These are phyloP conservation scores for Trametes sanguinea DNA, from an alignment of 768 basidiomycete species.

Conservation along the genomic window DNA sequence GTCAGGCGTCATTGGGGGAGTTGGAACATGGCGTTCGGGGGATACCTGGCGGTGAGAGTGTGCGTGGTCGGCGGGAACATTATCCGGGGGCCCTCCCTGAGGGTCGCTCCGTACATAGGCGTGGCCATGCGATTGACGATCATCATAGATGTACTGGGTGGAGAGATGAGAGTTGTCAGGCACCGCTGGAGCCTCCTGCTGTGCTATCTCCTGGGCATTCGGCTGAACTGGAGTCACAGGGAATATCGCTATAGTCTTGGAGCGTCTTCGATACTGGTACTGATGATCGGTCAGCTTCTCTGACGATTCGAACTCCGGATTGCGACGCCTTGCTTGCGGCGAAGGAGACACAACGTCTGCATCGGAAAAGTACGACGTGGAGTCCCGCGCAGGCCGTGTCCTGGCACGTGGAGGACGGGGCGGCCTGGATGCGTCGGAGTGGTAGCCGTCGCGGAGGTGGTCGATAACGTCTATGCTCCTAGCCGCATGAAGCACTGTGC, in stretches of 20 bases:
- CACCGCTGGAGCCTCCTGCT: slow-evolving; percentile 2
- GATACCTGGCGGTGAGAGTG: slow-evolving; percentile 15
- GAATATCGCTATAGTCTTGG: slow-evolving; percentile 31
- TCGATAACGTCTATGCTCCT: slow-evolving; percentile 15
- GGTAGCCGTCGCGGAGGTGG: slow-evolving; percentile 22
- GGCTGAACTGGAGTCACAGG: slow-evolving; percentile 20
- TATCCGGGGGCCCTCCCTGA: neutral
- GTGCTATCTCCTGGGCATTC: neutral
- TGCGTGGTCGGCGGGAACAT: slow-evolving; percentile 8
- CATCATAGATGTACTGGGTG: slow-evolving; percentile 31
- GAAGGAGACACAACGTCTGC: slow-evolving; percentile 17
- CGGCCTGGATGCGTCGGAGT: slow-evolving; percentile 25
- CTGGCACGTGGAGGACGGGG: slow-evolving; percentile 27
- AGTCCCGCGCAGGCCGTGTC: slow-evolving; percentile 23
- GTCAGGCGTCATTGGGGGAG: slow-evolving; percentile 35
- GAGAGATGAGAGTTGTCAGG: slow-evolving; percentile 11
- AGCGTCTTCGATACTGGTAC: slow-evolving; percentile 34
- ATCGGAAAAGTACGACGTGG: slow-evolving; percentile 28
- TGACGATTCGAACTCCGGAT: slow-evolving; percentile 7
- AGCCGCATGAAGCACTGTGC: slow-evolving; percentile 12
- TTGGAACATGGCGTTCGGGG: slow-evolving; percentile 17
- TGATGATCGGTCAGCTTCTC: slow-evolving; percentile 19
- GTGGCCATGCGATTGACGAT: slow-evolving; percentile 33
- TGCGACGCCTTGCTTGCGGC: slow-evolving; percentile 12
- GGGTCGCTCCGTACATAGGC: slow-evolving; percentile 12